A percentile compares a stretch with the other conserved stretches of the same genome.
phyloP scores from a whole-genome alignment of 1,139 yeast species.

The Geotrichum macrosporum region DNA sequence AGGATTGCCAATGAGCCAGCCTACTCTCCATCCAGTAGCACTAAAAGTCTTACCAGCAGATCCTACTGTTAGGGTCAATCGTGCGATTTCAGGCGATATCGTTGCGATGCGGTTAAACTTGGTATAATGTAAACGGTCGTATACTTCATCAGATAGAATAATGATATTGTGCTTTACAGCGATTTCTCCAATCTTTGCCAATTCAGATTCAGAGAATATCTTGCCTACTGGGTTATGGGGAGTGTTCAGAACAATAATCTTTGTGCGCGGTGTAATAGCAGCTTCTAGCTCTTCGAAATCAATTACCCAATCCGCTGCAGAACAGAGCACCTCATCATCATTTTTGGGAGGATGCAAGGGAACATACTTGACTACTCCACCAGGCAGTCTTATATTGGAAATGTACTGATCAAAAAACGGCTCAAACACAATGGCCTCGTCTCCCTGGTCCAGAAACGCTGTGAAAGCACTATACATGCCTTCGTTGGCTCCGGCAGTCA shows the following conservation, averaged over 20 bases:
- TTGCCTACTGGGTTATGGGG: slow-evolving; percentile 98
- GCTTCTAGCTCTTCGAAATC: slow-evolving; percentile 71
- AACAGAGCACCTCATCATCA: slow-evolving; percentile 56
- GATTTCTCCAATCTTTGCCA: slow-evolving; percentile 66
- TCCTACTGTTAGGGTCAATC: slow-evolving; percentile 83
- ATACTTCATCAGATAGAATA: slow-evolving; percentile 88
- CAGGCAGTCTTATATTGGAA: slow-evolving; percentile 87
- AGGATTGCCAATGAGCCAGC: slow-evolving; percentile 87
- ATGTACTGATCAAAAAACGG: slow-evolving; percentile 97
- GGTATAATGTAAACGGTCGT: slow-evolving; percentile 77
- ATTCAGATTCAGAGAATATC: slow-evolving; percentile 70
- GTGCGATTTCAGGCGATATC: slow-evolving; percentile 69
- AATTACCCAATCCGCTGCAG: slow-evolving; percentile 82
- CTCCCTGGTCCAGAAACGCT: slow-evolving; percentile 81
- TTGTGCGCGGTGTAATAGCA: slow-evolving; percentile 70
- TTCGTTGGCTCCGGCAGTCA: slow-evolving; percentile 96
- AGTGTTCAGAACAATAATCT: slow-evolving; percentile 79
- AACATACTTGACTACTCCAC: slow-evolving; percentile 85
- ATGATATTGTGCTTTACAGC: slow-evolving; percentile 81
- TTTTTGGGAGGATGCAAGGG: slow-evolving; percentile 80
- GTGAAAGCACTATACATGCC: slow-evolving; percentile 83
- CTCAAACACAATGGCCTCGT: slow-evolving; percentile 92
- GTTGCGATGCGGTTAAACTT: slow-evolving; percentile 81
- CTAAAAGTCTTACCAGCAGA: slow-evolving; percentile 97
- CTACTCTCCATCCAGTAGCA: slow-evolving; percentile 98